Percentiles rank a stretch among this genome's conserved stretches.
Evolutionary conservation across 768 basidiomycete species (phyloP).

Genomic region (Russula vinacea): DNA sequence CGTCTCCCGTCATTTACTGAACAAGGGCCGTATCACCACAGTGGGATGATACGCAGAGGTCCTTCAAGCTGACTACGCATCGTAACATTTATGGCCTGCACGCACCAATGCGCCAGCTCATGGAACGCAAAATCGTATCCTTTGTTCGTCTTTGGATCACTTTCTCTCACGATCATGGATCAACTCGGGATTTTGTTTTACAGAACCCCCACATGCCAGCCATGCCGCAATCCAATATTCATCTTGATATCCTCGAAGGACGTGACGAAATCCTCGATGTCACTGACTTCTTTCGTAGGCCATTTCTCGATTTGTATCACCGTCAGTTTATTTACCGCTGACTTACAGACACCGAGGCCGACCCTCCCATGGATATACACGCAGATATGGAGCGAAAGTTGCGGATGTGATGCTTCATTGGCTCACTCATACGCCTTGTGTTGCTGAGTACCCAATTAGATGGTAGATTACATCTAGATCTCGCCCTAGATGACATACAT

Average conservation of each 20-base stretch:
- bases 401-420: slow-evolving; percentile 36
- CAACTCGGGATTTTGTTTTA: neutral
- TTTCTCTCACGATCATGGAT: slow-evolving; percentile 2
- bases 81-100: slow-evolving; percentile 84
- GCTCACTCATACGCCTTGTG: neutral
- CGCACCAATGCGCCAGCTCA: slow-evolving; percentile 82
- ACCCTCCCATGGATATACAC: slow-evolving; percentile 44
- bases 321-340: neutral
- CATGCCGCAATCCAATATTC: slow-evolving; percentile 68
- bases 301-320: neutral
- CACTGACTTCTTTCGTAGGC: slow-evolving; percentile 75
- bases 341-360: slow-evolving; percentile 35
- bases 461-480: neutral
- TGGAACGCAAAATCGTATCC: slow-evolving; percentile 89
- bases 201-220: slow-evolving; percentile 68
- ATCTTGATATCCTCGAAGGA: slow-evolving; percentile 91
- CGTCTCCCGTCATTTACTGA: slow-evolving; percentile 4
- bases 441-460: neutral
- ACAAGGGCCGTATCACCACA: slow-evolving; percentile 35
- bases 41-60: slow-evolving; percentile 96
- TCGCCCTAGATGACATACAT: neutral
- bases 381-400: slow-evolving; percentile 49
- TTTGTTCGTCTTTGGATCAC: slow-evolving; percentile 49
- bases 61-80: slow-evolving; percentile 77
- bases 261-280: slow-evolving; percentile 81